Evolutionary conservation across 495 filamentous ascomycete species (phyloP).

Genomic region (Daldinia bambusicola): DNA sequence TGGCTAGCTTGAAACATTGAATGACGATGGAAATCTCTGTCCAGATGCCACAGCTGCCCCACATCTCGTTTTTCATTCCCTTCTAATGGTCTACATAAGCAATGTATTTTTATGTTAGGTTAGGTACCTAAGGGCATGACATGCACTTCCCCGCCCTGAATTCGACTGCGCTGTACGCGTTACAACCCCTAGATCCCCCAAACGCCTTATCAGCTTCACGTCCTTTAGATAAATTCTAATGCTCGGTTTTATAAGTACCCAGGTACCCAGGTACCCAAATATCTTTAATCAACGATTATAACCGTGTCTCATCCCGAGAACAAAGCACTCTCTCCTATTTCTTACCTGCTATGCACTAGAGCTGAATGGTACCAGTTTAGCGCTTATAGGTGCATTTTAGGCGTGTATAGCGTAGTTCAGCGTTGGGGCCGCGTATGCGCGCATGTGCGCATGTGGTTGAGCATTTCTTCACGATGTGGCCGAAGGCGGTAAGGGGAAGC

Average conservation of each 20-base stretch:
- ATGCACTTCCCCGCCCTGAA: constrained; percentile 30
- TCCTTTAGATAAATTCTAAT: background rate
- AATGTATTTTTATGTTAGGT: too few relatives aligned
- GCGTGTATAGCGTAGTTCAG: background rate
- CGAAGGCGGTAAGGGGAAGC: background rate
- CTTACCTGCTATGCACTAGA: background rate
- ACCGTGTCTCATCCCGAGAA: background rate
- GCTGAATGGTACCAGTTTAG: background rate
- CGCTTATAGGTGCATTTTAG: background rate
- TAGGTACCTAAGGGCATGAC: constrained; percentile 1
- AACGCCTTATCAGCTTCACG: constrained; percentile 5
- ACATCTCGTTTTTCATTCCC: background rate
- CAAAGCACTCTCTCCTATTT: background rate
- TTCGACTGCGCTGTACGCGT: background rate
- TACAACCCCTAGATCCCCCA: constrained; percentile 19
- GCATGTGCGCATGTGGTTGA: constrained; percentile 6
- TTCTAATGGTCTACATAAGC: background rate
- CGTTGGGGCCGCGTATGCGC: too few relatives aligned
- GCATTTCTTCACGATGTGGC: constrained; percentile 5
- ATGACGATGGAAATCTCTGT: constrained; percentile 9
- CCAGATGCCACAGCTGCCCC: background rate
- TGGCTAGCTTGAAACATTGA: constrained; percentile 4
- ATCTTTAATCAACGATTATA: background rate
- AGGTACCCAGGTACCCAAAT: too few relatives aligned
- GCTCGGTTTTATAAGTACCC: too few relatives aligned